Base-by-base conservation (phyloP, 1,139 yeast species). In the Saccharomyces hybrid region DNA sequence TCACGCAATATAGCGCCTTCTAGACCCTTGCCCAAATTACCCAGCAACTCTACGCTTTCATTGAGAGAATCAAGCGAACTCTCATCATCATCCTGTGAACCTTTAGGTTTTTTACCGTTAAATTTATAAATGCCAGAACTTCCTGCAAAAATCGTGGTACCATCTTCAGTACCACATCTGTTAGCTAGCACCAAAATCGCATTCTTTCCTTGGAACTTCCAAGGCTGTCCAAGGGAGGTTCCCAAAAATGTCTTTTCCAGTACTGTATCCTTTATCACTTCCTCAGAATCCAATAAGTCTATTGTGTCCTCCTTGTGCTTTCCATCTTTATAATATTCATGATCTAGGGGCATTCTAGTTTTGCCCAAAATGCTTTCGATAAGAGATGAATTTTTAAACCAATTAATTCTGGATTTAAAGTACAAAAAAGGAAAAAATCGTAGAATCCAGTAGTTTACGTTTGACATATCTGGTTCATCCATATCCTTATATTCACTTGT, bases 91-190 rank as follows among this genome's bases (percentile, higher is more conserved):
- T 72, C 73, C 3, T 68, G 59, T 0, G 65, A 66, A 2, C 59
- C 60, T 23, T 70, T 61, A 14, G 66, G 68, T 3, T 52, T 49
- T 9, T 56, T 55, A 5, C 78, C 78, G 54, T 73, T 75, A 61
- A 84, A 84, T 58, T 78, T 77, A 52, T 80, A 70, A 5, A 86
- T 80, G 11, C 86, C 79, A 0, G 89, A 78, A 0, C 96, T 96
- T 0, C 88, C 95, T 61, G 86, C 91, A 56, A 83, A 69, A 0
- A 84, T 48, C 5, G 70, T 68, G 5, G 54, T 57, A 34, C 80
- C 79, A 48, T 76, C 82, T 68, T 90, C 97, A 46, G 84, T 73
- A 0, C 97, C 97, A 9, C 81, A 73, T 57, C 97, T 72, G 66
- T 90, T 89, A 61, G 69, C 63, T 11, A 62, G 49, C 1, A 60